Evolutionary conservation across 768 basidiomycete species (phyloP).

Genomic region (Lactarius sanguifluus): DNA sequence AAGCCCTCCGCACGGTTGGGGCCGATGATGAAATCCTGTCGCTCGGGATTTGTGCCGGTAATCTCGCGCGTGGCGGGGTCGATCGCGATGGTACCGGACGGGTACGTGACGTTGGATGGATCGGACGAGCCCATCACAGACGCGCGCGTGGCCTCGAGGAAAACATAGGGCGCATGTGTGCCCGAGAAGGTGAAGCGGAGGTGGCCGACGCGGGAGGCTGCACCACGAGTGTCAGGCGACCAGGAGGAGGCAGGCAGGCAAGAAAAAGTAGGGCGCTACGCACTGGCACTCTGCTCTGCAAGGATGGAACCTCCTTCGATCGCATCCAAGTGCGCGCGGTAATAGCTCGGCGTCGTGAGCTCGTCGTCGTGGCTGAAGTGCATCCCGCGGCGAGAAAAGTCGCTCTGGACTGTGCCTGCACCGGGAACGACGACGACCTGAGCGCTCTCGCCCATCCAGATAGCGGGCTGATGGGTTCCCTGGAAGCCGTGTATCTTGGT

Average conservation of each 20-base stretch:
- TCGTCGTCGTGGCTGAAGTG: conserved; percentile 53
- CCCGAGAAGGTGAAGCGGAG: conserved; percentile 63
- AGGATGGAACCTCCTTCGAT: conserved; percentile 50
- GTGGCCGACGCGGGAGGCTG: conserved; percentile 76
- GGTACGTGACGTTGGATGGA: conserved; percentile 50
- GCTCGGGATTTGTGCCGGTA: conserved; percentile 62
- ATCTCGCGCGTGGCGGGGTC: conserved; percentile 48
- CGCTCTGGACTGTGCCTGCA: conserved; percentile 46
- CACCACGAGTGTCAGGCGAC: not conserved
- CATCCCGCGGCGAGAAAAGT: conserved; percentile 62
- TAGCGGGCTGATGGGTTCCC: conserved; percentile 80
- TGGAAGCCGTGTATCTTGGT: conserved; percentile 68
- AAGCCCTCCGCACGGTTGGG: conserved; percentile 43
- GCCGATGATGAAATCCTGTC: conserved; percentile 69
- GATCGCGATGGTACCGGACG: conserved; percentile 52
- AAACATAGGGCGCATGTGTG: conserved; percentile 52
- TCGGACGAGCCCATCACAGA: conserved; percentile 57
- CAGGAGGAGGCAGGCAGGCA: not conserved
- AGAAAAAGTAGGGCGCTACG: conserved; percentile 31
- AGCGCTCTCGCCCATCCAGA: conserved; percentile 86
- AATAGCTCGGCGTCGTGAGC: conserved; percentile 52
- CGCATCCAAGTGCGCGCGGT: conserved; percentile 56
- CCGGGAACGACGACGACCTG: conserved; percentile 63
- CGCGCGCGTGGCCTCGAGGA: conserved; percentile 66
- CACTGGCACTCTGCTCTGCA: conserved; percentile 64